Evolutionary conservation across 208 protist species (phyloP), one percentile per base, ranked within the genome.

Genomic region (Crithidia fasciculata): DNA sequence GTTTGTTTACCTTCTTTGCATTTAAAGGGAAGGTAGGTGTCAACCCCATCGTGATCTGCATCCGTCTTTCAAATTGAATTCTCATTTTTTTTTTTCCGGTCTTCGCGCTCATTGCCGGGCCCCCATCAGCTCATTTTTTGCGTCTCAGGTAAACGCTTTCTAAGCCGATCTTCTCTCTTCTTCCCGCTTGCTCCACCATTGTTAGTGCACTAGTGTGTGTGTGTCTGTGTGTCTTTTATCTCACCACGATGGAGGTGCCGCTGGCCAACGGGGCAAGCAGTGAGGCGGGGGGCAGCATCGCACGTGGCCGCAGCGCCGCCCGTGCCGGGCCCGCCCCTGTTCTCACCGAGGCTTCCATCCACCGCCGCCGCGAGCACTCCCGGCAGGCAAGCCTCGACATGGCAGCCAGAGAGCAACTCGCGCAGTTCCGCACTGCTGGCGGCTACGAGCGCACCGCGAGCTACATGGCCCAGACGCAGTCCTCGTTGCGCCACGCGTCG

Each of bases 391-490:
- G 69, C 36, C 9, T 63, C 3, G 69, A 63, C 45, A 57, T 63
- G 47, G 45, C 50, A 36, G 50, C 36, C 7, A 56, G 37, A 9
- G 65, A 65, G 45, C 28, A 43, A 9, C 5, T 62, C n/a, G 55
- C 12, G 8, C 8, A 0, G 43, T 2, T 41, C 63, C 36, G 53
- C 63, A 66, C 8, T n/a, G 47, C 1, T 19, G 66, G 58, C 19
- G 53, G 15, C n/a, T 61, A 60, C 44, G 60, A 65, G 54, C 43
- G 53, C 15, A 40, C 59, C 36, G 55, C 61, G 8, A 76, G 63
- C 8, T 69, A 76, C 53, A 61, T 61, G 71, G 58, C 71, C 13
- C 55, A 61, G 60, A 63, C 62, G 44, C 12, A 54, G 67, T 69
- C 61, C n/a, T 80, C 74, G 2, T 13, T 60, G 40, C 74, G 47